Evolutionary conservation across 2,329 filamentous ascomycete genomes (phyloP), one percentile per base, ranked within the genome.

Genomic region (Pestalotiopsis sp.): DNA sequence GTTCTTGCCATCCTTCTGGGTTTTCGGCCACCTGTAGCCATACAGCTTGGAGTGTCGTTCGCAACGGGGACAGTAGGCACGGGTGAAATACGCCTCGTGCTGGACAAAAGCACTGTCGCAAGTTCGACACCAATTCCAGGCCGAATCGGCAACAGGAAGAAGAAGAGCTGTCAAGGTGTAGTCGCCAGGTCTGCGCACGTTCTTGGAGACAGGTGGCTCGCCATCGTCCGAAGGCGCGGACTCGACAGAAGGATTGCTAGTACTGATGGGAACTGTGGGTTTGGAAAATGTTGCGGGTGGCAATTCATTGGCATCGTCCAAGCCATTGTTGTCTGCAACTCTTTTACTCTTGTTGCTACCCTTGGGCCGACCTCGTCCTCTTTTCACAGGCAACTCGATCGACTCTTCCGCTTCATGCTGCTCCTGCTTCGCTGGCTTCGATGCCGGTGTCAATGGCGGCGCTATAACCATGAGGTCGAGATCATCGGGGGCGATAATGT

Each of bases 11-110:
- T 92, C 90, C 70, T 87, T 92, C 69, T 97, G 92, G 0, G 96
- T 98, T 83, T 99, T 98, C 5, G 96, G 96, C 96, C 96, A 99
- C 68, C 92, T 86, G 77, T 93, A 98, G 0, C 97, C 97, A 78
- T 98, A 99, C 0, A 99, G 83, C 82, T 97, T 98, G 17, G 93
- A 97, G 77, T 99, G 96, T 0, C 96, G 89, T 82, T 99, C 96
- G 79, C 96, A 99, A 6, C 96, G 90, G 4, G 94, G 95, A 78
- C 96, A 99, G 17, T 93, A 92, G 63, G 92, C 90, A 66, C 92
- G 90, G 1, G 95, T 98, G 72, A 91, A 91, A 78, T 97, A 98
- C 0, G 93, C 94, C 72, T 98, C 92, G 56, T 90, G 87, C 79
- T 98, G 95, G 5, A 98, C 92, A 77, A 98, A 99, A 69, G 91